Evolutionary conservation across 139 green algal species (phyloP).

Genomic region (Picocystis salinarum): DNA sequence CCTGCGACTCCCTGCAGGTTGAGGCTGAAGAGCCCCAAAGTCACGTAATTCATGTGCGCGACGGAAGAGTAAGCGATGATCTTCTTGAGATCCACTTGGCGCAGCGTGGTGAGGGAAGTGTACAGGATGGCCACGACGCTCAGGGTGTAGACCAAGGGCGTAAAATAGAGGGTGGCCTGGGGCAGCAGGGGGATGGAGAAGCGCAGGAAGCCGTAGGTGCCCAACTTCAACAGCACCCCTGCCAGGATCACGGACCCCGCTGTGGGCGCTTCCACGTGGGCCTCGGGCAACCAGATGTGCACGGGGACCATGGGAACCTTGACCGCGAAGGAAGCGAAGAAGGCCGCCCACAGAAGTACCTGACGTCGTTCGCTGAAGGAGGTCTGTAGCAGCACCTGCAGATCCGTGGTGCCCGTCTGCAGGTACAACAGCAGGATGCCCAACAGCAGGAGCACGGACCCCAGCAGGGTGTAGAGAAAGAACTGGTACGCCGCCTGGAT

Average conservation of each 20-base stretch:
- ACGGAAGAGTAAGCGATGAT: slow-evolving; percentile 50
- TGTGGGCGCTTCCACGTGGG: slow-evolving; percentile 44
- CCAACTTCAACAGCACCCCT: slow-evolving; percentile 41
- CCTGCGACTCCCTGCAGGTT: slow-evolving; percentile 39
- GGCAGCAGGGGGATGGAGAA: slow-evolving; percentile 44
- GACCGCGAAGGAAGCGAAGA: slow-evolving; percentile 43
- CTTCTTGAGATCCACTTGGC: slow-evolving; percentile 50
- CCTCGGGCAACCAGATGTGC: slow-evolving; percentile 25
- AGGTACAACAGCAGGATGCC: slow-evolving; percentile 32
- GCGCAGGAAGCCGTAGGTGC: slow-evolving; percentile 39
- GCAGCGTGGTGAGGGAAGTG: slow-evolving; percentile 32
- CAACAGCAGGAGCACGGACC: slow-evolving; percentile 31
- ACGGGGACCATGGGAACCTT: slow-evolving; percentile 29
- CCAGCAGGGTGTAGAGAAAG: slow-evolving; percentile 35
- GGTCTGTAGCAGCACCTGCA: slow-evolving; percentile 25
- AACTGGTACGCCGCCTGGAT: slow-evolving; percentile 43
- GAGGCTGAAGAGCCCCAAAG: slow-evolving; percentile 36
- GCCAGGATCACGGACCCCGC: slow-evolving; percentile 40
- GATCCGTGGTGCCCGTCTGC: slow-evolving; percentile 32
- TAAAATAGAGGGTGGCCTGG: slow-evolving; percentile 33
- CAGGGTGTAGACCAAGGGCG: slow-evolving; percentile 33
- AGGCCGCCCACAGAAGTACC: slow-evolving; percentile 29
- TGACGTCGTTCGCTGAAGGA: slow-evolving; percentile 21
- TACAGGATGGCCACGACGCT: slow-evolving; percentile 43
- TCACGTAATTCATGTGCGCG: slow-evolving; percentile 45